Evolutionary conservation across 2,329 filamentous ascomycete species (phyloP).

Genomic region (Rhytidhysteron rufulum): DNA sequence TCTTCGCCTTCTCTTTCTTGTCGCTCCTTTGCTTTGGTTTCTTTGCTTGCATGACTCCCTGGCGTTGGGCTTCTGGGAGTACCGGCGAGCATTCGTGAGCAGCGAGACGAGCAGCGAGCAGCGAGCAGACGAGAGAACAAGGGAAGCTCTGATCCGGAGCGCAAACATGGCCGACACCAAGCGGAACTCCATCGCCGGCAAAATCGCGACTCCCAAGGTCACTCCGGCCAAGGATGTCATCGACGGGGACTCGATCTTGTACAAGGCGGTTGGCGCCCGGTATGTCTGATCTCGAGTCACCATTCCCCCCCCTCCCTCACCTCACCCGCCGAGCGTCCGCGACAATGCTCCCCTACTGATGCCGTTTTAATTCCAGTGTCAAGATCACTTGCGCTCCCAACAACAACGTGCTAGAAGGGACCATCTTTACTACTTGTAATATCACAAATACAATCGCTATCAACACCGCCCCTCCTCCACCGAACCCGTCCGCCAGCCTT

Average conservation of each 20-base stretch:
- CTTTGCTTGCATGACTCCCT: conserved; percentile 33
- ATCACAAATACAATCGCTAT: conserved; percentile 59
- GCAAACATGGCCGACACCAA: conserved; percentile 53
- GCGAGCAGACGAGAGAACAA: conserved; percentile 7
- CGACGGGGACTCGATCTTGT: conserved; percentile 52
- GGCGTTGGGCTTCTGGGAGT: conserved; percentile 25
- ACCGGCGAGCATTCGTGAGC: conserved; percentile 18
- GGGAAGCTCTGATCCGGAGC: conserved; percentile 1
- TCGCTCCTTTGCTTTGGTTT: conserved; percentile 37
- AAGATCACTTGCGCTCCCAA: conserved; percentile 54
- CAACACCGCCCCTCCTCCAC: conserved; percentile 49
- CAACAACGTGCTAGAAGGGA: conserved; percentile 56
- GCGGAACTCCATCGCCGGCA: conserved; percentile 53
- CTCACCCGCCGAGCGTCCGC: not conserved
- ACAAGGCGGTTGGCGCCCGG: conserved; percentile 60
- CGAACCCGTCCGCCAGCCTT: conserved; percentile 38
- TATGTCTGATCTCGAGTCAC: conserved; percentile 34
- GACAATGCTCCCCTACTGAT: not conserved
- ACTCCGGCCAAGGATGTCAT: conserved; percentile 41
- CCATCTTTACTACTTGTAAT: conserved; percentile 59
- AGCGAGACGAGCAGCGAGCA: no score
- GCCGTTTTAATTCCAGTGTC: conserved; percentile 41
- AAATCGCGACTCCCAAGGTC: conserved; percentile 51
- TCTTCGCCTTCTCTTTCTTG: conserved; percentile 26
- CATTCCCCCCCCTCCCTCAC: not conserved